A percentile compares a stretch with the other conserved stretches of the same genome.
Conservation (phyloP, 2,329 filamentous ascomycete genomes). For the Fusarium newnesense region DNA sequence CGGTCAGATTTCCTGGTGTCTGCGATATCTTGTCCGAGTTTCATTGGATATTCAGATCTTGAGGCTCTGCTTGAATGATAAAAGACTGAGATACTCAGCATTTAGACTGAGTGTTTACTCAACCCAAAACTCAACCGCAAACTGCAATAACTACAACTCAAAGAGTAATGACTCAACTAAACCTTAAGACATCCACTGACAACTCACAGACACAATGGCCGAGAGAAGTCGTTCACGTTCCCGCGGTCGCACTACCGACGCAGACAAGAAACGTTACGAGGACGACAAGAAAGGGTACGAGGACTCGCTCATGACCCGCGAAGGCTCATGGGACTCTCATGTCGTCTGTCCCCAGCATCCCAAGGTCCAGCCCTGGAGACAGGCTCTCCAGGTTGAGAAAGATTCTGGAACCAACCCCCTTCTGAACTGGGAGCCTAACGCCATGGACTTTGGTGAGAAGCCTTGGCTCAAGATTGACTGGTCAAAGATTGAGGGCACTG, state of each 20-base stretch:
- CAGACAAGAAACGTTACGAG: background rate
- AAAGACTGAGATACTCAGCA: background rate
- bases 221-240: background rate
- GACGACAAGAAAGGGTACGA: background rate
- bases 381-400: background rate
- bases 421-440: background rate
- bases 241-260: background rate
- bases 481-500: background rate
- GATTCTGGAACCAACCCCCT: background rate
- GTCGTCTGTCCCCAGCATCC: background rate
- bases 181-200: background rate
- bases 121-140: too few relatives aligned
- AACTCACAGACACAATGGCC: background rate
- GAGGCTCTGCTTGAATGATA: background rate
- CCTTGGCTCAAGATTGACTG: background rate
- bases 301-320: background rate
- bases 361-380: background rate
- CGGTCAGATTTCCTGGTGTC: rapidly evolving
- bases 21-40: background rate
- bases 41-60: background rate
- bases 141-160: too few relatives aligned
- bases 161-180: too few relatives aligned
- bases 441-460: background rate
- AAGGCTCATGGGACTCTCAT: background rate
- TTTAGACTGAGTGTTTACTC: background rate